Percentiles rank a stretch among this genome's conserved stretches.
Evolutionary conservation across 139 green algal species (phyloP).

Genomic region (Volvox africanus): DNA sequence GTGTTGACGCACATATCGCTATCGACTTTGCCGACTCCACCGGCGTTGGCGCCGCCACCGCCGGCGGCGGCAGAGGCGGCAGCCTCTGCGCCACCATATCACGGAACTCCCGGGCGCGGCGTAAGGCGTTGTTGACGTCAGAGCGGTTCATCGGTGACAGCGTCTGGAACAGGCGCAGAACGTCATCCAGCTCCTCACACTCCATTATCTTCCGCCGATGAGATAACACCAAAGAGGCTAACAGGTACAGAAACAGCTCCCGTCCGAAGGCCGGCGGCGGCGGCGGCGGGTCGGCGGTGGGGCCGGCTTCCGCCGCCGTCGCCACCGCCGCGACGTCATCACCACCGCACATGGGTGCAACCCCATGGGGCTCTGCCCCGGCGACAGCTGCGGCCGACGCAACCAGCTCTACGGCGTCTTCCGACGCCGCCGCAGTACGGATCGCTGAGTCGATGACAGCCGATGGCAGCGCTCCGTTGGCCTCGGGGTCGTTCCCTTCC

Average conservation of each 20-base stretch:
- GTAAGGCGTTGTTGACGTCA: background rate
- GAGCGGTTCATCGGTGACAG: background rate
- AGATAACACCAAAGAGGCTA: conserved; percentile 71
- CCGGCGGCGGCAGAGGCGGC: background rate
- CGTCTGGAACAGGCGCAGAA: conserved; percentile 77
- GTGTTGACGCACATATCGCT: background rate
- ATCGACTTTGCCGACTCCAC: background rate
- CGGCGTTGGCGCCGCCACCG: background rate
- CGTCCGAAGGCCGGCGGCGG: background rate
- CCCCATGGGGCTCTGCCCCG: too few relatives aligned
- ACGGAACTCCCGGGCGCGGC: conserved; percentile 2
- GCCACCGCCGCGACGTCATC: too few relatives aligned
- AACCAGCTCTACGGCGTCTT: background rate
- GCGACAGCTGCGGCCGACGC: background rate
- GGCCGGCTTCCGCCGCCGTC: too few relatives aligned
- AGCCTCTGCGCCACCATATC: background rate
- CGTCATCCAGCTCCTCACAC: conserved; percentile 78
- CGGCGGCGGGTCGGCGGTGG: too few relatives aligned
- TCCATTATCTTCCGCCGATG: conserved; percentile 69
- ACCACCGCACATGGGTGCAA: too few relatives aligned
- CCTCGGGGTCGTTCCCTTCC: too few relatives aligned
- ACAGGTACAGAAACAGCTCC: conserved; percentile 75
- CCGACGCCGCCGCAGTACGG: too few relatives aligned
- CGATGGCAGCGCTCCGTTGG: too few relatives aligned
- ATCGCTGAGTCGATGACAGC: too few relatives aligned